Conservation (phyloP, 2,329 filamentous ascomycete species). For the Neofusicoccum parvum region DNA sequence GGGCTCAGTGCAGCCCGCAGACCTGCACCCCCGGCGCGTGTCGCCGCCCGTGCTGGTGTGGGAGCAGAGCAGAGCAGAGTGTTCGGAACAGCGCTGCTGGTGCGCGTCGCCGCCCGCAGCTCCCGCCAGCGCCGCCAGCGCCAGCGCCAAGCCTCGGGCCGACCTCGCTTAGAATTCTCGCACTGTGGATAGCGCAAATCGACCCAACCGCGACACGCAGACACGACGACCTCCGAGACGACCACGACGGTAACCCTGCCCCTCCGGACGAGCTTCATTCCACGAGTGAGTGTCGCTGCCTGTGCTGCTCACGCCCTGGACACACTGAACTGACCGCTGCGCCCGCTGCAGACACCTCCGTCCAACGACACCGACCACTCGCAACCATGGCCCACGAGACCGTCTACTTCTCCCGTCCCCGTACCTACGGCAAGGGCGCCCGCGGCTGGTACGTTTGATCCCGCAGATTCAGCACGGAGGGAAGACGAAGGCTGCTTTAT, state of each 20-base stretch:
- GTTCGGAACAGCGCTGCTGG: background rate
- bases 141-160: slow-evolving; percentile 20
- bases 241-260: slow-evolving; percentile 18
- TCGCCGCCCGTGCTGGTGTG: background rate
- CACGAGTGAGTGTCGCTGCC: slow-evolving; percentile 12
- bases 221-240: slow-evolving; percentile 21
- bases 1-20: background rate
- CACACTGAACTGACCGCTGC: background rate
- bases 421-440: slow-evolving; percentile 95
- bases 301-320: background rate
- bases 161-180: slow-evolving; percentile 22
- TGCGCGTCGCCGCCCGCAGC: background rate
- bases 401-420: slow-evolving; percentile 98
- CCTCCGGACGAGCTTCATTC: slow-evolving; percentile 21
- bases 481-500: slow-evolving; percentile 5
- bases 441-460: slow-evolving; percentile 76
- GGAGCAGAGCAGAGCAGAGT: too few relatives aligned
- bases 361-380: slow-evolving; percentile 34
- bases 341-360: slow-evolving; percentile 19
- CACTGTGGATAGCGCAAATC: slow-evolving; percentile 21
- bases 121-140: background rate
- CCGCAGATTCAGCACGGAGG: background rate
- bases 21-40: background rate
- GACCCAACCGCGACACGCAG: slow-evolving; percentile 15
- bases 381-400: slow-evolving; percentile 86